These are phyloP conservation scores for Clitopilus passeckerianus DNA, from an alignment of 768 basidiomycete species.

Conservation along the genomic window DNA sequence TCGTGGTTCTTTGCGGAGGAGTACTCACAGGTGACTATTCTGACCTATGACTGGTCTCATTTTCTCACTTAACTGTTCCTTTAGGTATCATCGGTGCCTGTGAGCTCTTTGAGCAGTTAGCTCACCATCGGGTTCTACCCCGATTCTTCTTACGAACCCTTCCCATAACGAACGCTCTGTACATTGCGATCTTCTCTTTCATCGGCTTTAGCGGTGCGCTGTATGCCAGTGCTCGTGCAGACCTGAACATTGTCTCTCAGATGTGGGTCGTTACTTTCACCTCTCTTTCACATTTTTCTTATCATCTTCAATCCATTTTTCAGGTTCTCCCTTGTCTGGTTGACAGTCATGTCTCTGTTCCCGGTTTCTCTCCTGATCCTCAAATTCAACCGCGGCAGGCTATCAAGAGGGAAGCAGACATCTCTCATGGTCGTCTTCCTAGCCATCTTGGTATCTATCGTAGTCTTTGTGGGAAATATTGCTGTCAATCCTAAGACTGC, in stretches of 20 bases:
- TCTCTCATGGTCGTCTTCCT: conserved; percentile 34
- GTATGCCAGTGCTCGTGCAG: conserved; percentile 55
- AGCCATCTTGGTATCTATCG: conserved; percentile 34
- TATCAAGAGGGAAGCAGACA: conserved; percentile 38
- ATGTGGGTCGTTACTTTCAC: conserved; percentile 30
- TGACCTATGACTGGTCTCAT: background rate
- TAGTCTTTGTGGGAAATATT: conserved; percentile 56
- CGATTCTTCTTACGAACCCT: conserved; percentile 40
- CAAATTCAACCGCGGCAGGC: conserved; percentile 60
- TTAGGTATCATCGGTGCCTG: conserved; percentile 54
- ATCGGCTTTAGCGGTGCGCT: conserved; percentile 42
- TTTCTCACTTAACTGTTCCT: background rate
- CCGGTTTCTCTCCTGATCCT: conserved; percentile 55
- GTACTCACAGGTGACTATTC: conserved; percentile 53
- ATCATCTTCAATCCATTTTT: background rate
- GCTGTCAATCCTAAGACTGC: conserved; percentile 50
- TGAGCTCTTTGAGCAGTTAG: conserved; percentile 53
- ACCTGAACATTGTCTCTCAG: conserved; percentile 48
- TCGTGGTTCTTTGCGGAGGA: conserved; percentile 69
- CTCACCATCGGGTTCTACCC: conserved; percentile 60
- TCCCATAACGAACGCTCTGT: conserved; percentile 46
- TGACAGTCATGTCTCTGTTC: conserved; percentile 60
- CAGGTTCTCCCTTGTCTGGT: conserved; percentile 67
- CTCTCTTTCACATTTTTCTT: background rate
- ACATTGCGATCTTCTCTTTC: conserved; percentile 48